A percentile compares a stretch with the other conserved stretches of the same genome.
Evolutionary conservation across 164 flowering plant species (phyloP).

Genomic region (Saururus chinensis): DNA sequence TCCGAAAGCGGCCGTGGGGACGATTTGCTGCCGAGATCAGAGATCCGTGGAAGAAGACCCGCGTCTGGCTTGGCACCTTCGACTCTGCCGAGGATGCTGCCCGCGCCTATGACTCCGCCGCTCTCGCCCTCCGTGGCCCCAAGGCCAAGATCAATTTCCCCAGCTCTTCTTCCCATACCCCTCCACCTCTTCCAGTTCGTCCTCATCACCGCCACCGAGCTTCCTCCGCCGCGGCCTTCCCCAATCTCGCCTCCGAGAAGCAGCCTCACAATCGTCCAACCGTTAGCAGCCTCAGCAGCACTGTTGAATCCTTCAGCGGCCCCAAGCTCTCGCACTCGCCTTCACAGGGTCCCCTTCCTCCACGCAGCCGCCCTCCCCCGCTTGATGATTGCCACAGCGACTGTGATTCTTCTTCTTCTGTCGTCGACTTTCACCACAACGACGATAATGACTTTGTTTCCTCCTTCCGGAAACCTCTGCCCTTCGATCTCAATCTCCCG

Average conservation of each 20-base stretch:
- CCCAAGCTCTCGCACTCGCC: constrained; percentile 27
- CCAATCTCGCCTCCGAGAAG: no score
- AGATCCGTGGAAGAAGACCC: constrained; percentile 66
- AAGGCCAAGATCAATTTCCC: constrained; percentile 78
- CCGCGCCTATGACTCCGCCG: constrained; percentile 70
- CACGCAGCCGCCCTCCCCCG: constrained; percentile 31
- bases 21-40: constrained; percentile 78
- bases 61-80: constrained; percentile 86
- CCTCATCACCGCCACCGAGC: constrained; percentile 2
- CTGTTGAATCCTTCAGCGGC: constrained; percentile 80
- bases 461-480: constrained; percentile 26
- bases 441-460: constrained; percentile 25
- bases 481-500: constrained; percentile 49
- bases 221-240: constrained; percentile 1
- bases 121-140: constrained; percentile 56
- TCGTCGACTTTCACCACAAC: constrained; percentile 23
- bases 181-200: neutral
- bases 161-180: constrained; percentile 1
- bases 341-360: neutral
- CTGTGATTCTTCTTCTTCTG: constrained; percentile 81
- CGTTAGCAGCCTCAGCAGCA: constrained; percentile 61
- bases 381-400: constrained; percentile 71
- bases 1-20: constrained; percentile 77
- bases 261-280: constrained; percentile 45
- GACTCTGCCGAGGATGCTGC: constrained; percentile 81